Conservation (phyloP, 305 asterid genomes). For the Fraxinus latifolia region DNA sequence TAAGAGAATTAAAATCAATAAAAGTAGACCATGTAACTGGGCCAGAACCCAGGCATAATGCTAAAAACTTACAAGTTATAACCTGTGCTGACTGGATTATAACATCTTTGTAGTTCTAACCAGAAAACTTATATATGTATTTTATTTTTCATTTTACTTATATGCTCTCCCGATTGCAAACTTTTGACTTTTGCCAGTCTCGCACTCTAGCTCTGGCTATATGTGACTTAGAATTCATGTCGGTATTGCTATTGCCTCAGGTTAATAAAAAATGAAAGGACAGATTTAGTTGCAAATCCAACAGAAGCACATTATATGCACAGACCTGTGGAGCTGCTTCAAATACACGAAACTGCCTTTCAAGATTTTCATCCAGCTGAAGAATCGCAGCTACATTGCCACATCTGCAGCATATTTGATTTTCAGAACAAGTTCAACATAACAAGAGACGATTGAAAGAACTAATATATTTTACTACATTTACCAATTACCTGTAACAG, state of each 20-base stretch:
- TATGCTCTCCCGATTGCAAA: neutral
- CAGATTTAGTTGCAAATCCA: neutral
- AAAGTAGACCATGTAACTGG: neutral
- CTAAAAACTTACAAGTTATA: neutral
- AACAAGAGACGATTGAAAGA: conserved; percentile 4
- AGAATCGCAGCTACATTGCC: conserved; percentile 97
- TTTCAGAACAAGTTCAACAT: conserved; percentile 8
- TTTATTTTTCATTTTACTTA: neutral
- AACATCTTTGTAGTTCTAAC: neutral
- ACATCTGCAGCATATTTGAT: conserved; percentile 53
- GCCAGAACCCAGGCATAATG: neutral
- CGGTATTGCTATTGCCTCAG: neutral
- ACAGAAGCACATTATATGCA: conserved; percentile 18
- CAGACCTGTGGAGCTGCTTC: conserved; percentile 93
- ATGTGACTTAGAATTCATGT: neutral
- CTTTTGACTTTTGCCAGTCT: neutral
- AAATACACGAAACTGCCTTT: conserved; percentile 72
- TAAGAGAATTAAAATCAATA: neutral
- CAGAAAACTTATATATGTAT: neutral
- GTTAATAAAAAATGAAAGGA: neutral
- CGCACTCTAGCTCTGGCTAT: neutral
- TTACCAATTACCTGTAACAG: conserved; percentile 80
- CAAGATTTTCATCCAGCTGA: conserved; percentile 82
- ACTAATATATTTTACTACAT: neutral
- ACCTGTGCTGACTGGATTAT: neutral